phyloP scores from a whole-genome alignment of 805 yeast species.

The Starmera pachycereana region DNA sequence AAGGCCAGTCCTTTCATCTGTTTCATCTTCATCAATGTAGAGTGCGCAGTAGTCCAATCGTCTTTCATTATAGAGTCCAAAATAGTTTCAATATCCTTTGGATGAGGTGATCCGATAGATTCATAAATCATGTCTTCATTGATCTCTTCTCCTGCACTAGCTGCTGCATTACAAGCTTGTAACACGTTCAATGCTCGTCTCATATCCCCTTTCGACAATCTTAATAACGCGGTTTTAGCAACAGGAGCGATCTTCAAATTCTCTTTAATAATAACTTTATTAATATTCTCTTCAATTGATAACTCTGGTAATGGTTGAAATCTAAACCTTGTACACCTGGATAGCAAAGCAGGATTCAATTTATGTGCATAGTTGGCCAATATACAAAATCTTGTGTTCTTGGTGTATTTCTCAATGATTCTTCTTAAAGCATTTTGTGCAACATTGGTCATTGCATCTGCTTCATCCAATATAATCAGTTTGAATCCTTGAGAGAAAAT shows the following conservation, averaged over 20 bases:
- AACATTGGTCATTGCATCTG: slow-evolving; percentile 86
- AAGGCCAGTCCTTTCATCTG: slow-evolving; percentile 77
- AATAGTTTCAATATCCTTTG: slow-evolving; percentile 67
- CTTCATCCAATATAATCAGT: slow-evolving; percentile 88
- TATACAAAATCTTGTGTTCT: slow-evolving; percentile 91
- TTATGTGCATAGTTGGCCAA: slow-evolving; percentile 95
- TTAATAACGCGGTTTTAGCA: slow-evolving; percentile 58
- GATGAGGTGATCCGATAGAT: slow-evolving; percentile 94
- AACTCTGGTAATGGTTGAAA: slow-evolving; percentile 68
- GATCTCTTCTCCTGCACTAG: slow-evolving; percentile 45
- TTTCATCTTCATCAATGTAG: slow-evolving; percentile 57
- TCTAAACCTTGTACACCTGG: slow-evolving; percentile 92
- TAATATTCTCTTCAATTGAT: slow-evolving; percentile 61
- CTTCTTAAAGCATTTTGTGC: slow-evolving; percentile 80
- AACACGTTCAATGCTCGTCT: slow-evolving; percentile 86
- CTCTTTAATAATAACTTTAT: slow-evolving; percentile 62
- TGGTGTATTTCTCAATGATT: slow-evolving; percentile 80
- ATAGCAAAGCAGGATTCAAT: slow-evolving; percentile 85
- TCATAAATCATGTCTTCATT: slow-evolving; percentile 75
- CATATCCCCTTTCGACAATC: slow-evolving; percentile 90
- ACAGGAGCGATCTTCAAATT: slow-evolving; percentile 42
- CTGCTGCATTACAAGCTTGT: slow-evolving; percentile 86
- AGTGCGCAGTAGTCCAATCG: slow-evolving; percentile 75
- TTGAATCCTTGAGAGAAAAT: slow-evolving; percentile 83
- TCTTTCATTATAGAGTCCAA: slow-evolving; percentile 72